Evolutionary conservation across 2,329 filamentous ascomycete genomes (phyloP), one percentile per base, ranked within the genome.

Genomic region (Periconia macrospinosa): DNA sequence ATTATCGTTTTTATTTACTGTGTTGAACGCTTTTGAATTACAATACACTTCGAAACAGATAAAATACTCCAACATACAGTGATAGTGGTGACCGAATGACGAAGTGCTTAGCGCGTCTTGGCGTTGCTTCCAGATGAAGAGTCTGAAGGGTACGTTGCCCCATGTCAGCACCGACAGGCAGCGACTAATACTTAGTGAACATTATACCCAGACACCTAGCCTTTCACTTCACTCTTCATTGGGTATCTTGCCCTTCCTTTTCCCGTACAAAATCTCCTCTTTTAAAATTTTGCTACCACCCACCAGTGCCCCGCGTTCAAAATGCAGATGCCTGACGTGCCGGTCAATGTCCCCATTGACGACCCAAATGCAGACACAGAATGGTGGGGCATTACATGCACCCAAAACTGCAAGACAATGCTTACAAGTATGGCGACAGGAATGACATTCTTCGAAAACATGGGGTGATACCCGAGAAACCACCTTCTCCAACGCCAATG

Each of bases 401-500:
- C 20, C 17, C 6, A 17, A 8, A 14, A 11, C 27, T 27, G 14
- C 44, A 46, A 35, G 19, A 15, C 40, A 33, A n/a, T 13, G 41
- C 48, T 53, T 45, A 56, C 50, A 20, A 18, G 37, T 13, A 18
- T 13, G 11, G 9, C 6, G 48, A 54, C 62, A 97, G 92, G 92
- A 99, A 99, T 74, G 94, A 99, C 65, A 99, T 99, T 69, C 86
- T 99, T 53, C 90, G 94, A 65, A 95, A 96, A 75, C 92, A 99
- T 79, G 91, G 92, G 61, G 83, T 99, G 62, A 97, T 99, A 57
- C 94, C 94, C n/a, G 92, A 97, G 73, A 97, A 96, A 73, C 92
- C 93, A 0, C 92, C 92, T 2, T 96, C 93, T 44, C 94, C 94
- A 2, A 97, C 94, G 2, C 92, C 92, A 7, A 88, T 96, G 78